Percentiles rank a stretch among this genome's conserved stretches.
Conservation (phyloP, 2,329 filamentous ascomycete genomes). For the Colletotrichum eremochloae region DNA sequence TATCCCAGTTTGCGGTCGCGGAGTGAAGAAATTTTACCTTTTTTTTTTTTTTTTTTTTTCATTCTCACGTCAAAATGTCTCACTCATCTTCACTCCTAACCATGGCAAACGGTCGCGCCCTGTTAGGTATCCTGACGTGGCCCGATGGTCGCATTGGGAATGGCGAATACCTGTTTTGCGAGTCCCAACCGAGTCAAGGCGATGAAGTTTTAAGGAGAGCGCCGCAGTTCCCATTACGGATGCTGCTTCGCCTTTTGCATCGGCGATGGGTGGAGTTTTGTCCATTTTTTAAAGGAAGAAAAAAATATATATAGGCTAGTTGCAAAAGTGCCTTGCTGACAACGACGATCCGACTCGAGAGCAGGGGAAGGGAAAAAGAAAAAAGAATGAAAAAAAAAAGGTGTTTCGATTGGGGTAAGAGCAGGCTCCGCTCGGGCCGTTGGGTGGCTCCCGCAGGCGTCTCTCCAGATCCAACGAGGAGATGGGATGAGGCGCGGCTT, state of each 20-base stretch:
- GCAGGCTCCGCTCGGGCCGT: constrained; percentile 28
- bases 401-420: constrained; percentile 39
- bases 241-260: constrained; percentile 24
- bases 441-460: constrained; percentile 22
- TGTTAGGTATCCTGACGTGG: neutral
- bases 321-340: constrained; percentile 1
- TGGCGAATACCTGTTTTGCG: constrained; percentile 25
- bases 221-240: constrained; percentile 5
- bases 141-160: constrained; percentile 30
- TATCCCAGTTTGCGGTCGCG: constrained; percentile 12
- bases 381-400: neutral
- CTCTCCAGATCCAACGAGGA: constrained; percentile 1
- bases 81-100: constrained; percentile 7
- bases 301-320: too few species aligned
- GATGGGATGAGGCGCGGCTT: constrained; percentile 3
- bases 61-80: constrained; percentile 25
- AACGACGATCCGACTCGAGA: neutral
- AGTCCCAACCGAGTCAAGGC: constrained; percentile 19
- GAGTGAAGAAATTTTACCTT: constrained; percentile 17
- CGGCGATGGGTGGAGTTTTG: constrained; percentile 20
- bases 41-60: neutral
- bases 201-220: neutral
- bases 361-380: neutral
- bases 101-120: neutral
- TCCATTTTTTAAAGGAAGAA: neutral